Evolutionary conservation across 2,329 filamentous ascomycete genomes (phyloP).

Genomic region (Zarea fungicola): DNA sequence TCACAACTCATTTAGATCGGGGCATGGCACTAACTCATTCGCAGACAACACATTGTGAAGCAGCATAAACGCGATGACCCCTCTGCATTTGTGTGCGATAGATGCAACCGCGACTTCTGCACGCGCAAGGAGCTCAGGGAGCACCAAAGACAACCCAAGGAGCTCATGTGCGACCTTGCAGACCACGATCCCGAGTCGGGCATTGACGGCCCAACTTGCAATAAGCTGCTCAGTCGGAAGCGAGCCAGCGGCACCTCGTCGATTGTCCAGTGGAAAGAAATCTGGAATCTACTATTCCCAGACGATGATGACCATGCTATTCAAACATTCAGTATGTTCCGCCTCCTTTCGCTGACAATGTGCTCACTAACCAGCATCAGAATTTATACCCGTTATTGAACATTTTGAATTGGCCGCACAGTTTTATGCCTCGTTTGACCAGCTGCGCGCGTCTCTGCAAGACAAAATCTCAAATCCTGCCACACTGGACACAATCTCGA

Average conservation of each 20-base stretch:
- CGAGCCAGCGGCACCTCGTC: constrained; percentile 32
- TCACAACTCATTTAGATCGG: too few relatives aligned
- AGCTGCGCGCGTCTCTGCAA: constrained; percentile 28
- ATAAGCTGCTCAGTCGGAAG: constrained; percentile 35
- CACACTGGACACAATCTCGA: constrained; percentile 33
- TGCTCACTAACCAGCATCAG: constrained; percentile 19
- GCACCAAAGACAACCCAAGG: constrained; percentile 35
- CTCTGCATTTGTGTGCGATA: constrained; percentile 35
- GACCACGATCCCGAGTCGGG: constrained; percentile 36
- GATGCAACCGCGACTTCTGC: constrained; percentile 35
- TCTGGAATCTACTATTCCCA: constrained; percentile 38
- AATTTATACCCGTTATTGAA: constrained; percentile 36
- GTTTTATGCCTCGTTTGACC: constrained; percentile 30
- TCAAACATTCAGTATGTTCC: neutral
- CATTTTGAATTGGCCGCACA: constrained; percentile 34
- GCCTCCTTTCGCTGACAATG: rapidly evolving
- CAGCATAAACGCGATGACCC: constrained; percentile 38
- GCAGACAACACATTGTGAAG: constrained; percentile 38
- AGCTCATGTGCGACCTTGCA: constrained; percentile 37
- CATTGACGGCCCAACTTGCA: constrained; percentile 35
- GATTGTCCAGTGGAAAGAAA: constrained; percentile 35
- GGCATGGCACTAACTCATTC: constrained; percentile 10
- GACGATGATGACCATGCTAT: constrained; percentile 25
- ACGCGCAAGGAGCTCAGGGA: constrained; percentile 34
- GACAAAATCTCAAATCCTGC: constrained; percentile 34